These are phyloP conservation scores for Leccinum variabile DNA, from an alignment of 1,284 basidiomycete species.

Conservation along the genomic window DNA sequence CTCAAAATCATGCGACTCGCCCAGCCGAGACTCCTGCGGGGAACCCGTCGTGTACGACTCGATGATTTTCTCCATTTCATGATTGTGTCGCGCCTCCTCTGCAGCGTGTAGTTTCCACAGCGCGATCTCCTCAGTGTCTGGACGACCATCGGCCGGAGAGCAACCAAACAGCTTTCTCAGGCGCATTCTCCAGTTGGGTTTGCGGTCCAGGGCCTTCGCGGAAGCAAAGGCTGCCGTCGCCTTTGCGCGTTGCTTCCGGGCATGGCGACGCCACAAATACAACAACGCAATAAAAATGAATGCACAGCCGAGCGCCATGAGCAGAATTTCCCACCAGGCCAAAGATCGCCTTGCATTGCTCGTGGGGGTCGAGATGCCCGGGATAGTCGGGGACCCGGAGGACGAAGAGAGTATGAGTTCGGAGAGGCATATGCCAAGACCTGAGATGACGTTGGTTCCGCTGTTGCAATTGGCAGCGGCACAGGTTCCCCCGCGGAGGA, in stretches of 20 bases:
- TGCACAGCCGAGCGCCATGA: conserved; percentile 77
- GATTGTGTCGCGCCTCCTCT: conserved; percentile 51
- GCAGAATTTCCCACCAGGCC: conserved; percentile 78
- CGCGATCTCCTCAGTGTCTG: conserved; percentile 43
- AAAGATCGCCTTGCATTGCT: conserved; percentile 42
- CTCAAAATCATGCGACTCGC: conserved; percentile 28
- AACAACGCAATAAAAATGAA: conserved; percentile 71
- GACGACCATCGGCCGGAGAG: conserved; percentile 31
- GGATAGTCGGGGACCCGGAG: conserved; percentile 45
- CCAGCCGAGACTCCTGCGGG: conserved; percentile 30
- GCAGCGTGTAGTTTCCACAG: conserved; percentile 44
- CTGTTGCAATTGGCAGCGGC: conserved; percentile 57
- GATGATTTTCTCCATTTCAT: conserved; percentile 52
- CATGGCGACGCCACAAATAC: conserved; percentile 66
- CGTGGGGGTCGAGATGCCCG: conserved; percentile 50
- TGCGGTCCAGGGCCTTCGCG: conserved; percentile 52
- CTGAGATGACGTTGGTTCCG: conserved; percentile 54
- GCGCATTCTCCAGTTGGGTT: conserved; percentile 52
- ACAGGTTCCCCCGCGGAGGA: conserved; percentile 66
- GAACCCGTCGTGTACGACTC: conserved; percentile 46
- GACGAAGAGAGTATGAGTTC: conserved; percentile 57
- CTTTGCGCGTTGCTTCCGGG: conserved; percentile 63
- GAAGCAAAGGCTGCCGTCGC: conserved; percentile 64
- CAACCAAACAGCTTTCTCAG: conserved; percentile 58
- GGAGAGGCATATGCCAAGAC: conserved; percentile 75